A percentile compares a stretch with the other conserved stretches of the same genome.
These are phyloP conservation scores for Saccharomyces hybrid DNA, from an alignment of 1,139 yeast genomes.

Conservation along the genomic window DNA sequence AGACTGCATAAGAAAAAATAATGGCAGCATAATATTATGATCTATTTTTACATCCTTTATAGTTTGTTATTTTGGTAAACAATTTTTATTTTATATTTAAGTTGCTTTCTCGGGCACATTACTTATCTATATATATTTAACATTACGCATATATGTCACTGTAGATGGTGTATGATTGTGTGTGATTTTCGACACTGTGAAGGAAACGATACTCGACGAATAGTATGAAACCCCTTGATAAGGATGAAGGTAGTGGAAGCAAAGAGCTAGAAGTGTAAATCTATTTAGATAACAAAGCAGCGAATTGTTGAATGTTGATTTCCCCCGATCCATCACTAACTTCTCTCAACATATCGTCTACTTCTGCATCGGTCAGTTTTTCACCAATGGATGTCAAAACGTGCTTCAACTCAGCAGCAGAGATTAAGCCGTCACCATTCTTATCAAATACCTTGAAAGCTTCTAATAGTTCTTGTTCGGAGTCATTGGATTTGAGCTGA, in stretches of 20 bases:
- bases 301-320: constrained; percentile 92
- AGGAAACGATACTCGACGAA: neutral
- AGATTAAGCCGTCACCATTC: constrained; percentile 94
- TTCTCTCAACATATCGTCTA: constrained; percentile 92
- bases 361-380: constrained; percentile 90
- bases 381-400: constrained; percentile 97
- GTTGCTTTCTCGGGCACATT: neutral
- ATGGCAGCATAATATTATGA: neutral
- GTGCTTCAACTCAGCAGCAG: constrained; percentile 93
- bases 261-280: neutral
- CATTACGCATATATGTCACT: neutral
- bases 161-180: neutral
- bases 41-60: too few relatives aligned
- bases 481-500: constrained; percentile 92
- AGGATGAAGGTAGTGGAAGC: constrained; percentile 1
- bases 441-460: constrained; percentile 88
- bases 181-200: neutral
- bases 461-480: constrained; percentile 94
- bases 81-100: neutral
- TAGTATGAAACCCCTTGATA: neutral
- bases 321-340: constrained; percentile 96
- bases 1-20: constrained; percentile 19
- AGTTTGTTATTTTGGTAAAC: neutral
- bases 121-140: neutral
- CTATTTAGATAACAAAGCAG: constrained; percentile 54